Base-by-base conservation (phyloP, 108 stramenopile genomes). In the Conticribra weissflogii region DNA sequence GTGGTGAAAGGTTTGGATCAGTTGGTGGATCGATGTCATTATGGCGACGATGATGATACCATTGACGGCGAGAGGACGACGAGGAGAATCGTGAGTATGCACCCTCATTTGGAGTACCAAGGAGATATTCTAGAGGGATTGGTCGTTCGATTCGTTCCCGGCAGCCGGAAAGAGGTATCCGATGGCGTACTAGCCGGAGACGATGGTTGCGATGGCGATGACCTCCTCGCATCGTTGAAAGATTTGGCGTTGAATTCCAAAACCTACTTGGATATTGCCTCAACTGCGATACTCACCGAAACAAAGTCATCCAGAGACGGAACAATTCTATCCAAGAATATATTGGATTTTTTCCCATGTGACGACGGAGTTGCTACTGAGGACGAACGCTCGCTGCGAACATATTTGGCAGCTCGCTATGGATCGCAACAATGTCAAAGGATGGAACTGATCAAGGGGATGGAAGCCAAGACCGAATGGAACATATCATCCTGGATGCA, bases 61-160 rank as follows among this genome's bases (percentile, higher is more conserved):
- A 25, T 5, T 12, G n/a, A 33, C 34, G 19, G 31, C 15, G 54
- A 17, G 5, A 24, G 19, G 36, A 17, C 0, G 36, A 48, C 31
- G 1, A 21, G 41, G 0, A 67, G 54, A 19, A 55, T 67, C 29
- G 46, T 66, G 1, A 85, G 85, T 48, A 78, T 90, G 69, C 86
- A 90, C 62, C 89, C 88, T 16, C 93, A 94, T 63, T 28, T 29
- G 2, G 47, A 74, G 1, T 94, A 82, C 56, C 93, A 94, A 59
- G 90, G 93, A 14, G 68, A 88, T 3, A 88, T 94, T 47, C 53
- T 91, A 21, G 93, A 94, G 63, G 93, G 93, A 3, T 62, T 94
- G 41, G 86, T 94, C 27, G 78, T 92, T 73, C 88, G 93, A 7
- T 92, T 87, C 53, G 88, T 94, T 3, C 53, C 74, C 12, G 69